Percentiles rank a stretch among this genome's conserved stretches.
phyloP scores from a whole-genome alignment of 257 asterid species.

The Mitragyna speciosa region DNA sequence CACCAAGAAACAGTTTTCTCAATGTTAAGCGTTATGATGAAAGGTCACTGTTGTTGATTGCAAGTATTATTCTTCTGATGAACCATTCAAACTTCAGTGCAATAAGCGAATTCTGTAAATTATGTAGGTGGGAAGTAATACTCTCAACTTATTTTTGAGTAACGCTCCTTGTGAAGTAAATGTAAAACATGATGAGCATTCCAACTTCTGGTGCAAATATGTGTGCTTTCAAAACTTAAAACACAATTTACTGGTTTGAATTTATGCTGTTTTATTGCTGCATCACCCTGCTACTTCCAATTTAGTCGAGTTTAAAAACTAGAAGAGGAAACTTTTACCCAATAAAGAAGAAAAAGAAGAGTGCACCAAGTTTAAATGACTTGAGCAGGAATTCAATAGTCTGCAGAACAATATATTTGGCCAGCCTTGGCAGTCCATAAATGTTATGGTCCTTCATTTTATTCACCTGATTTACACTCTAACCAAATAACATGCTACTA shows the following conservation, averaged over 20 bases:
- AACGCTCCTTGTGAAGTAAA: background rate
- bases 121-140: no score
- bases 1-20: background rate
- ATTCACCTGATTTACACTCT: no score
- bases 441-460: no score
- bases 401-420: background rate
- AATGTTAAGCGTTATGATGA: background rate
- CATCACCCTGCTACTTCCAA: background rate
- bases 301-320: background rate
- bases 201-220: background rate
- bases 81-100: background rate
- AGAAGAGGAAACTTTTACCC: background rate
- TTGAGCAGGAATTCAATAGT: background rate
- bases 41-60: background rate
- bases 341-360: background rate
- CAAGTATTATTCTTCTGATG: background rate
- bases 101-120: background rate
- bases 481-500: no score
- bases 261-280: no score
- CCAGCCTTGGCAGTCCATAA: no score
- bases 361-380: background rate
- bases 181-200: no score
- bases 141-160: background rate
- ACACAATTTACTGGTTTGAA: background rate
- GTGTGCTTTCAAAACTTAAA: conserved; percentile 3